A percentile compares a stretch with the other conserved stretches of the same genome.
Evolutionary conservation across 2,329 filamentous ascomycete species (phyloP).

Genomic region (Davidsoniella eucalypti): DNA sequence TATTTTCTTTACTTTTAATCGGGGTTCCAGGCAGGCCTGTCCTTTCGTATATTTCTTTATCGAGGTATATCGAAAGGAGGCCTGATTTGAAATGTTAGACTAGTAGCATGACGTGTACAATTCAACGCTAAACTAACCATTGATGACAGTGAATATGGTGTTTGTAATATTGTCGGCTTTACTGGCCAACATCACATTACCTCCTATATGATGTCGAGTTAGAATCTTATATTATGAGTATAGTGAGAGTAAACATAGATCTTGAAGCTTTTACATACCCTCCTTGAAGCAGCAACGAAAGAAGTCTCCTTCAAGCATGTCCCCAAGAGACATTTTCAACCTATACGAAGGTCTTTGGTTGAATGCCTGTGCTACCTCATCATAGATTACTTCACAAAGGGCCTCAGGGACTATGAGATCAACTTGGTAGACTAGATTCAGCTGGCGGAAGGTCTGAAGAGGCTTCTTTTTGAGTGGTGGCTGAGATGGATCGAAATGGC

Average conservation of each 20-base stretch:
- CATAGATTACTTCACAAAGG: no score
- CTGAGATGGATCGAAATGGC: slow-evolving; percentile 54
- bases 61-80: slow-evolving; percentile 56
- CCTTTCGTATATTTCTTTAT: slow-evolving; percentile 67
- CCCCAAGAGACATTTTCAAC: slow-evolving; percentile 55
- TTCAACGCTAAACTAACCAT: slow-evolving; percentile 32
- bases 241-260: background rate
- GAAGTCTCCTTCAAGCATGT: slow-evolving; percentile 58
- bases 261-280: slow-evolving; percentile 30
- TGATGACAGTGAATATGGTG: slow-evolving; percentile 52
- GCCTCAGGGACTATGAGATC: slow-evolving; percentile 60
- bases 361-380: no score
- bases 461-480: slow-evolving; percentile 50
- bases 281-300: slow-evolving; percentile 74
- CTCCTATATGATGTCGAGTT: slow-evolving; percentile 38
- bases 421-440: slow-evolving; percentile 52
- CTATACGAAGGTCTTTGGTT: slow-evolving; percentile 18
- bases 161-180: slow-evolving; percentile 23
- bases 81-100: slow-evolving; percentile 28
- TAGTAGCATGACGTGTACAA: background rate
- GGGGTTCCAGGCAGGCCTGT: slow-evolving; percentile 64
- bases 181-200: slow-evolving; percentile 49
- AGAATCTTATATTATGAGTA: no score
- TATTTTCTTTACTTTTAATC: slow-evolving; percentile 38
- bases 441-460: slow-evolving; percentile 54